Conservation (phyloP, 768 basidiomycete species). For the Lyophyllum semitale region DNA sequence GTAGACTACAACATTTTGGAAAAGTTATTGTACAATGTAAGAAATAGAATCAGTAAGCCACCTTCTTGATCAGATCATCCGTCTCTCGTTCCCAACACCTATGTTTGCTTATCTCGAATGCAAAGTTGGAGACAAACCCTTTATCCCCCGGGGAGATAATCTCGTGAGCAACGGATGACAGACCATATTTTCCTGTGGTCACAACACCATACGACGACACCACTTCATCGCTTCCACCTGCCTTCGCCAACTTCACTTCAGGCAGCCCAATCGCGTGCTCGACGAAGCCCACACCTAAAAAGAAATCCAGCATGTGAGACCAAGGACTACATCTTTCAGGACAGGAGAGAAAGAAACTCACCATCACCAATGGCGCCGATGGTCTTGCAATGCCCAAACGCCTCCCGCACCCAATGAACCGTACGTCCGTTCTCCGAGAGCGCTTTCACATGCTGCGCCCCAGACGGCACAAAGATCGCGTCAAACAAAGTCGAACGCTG, state of each 20-base stretch:
- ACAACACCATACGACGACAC: conserved; percentile 63
- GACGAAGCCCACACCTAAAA: conserved; percentile 51
- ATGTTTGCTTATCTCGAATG: conserved; percentile 65
- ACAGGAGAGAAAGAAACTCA: conserved; percentile 19
- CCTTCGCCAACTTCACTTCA: conserved; percentile 41
- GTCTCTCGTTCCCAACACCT: conserved; percentile 64
- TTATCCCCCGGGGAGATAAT: conserved; percentile 40
- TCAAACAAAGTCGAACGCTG: conserved; percentile 86
- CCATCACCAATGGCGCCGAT: conserved; percentile 79
- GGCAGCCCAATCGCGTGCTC: conserved; percentile 47
- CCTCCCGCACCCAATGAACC: conserved; percentile 83
- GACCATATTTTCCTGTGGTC: conserved; percentile 57
- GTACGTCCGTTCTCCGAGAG: conserved; percentile 66
- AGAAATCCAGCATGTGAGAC: not conserved
- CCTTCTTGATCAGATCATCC: conserved; percentile 51
- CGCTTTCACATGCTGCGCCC: conserved; percentile 56
- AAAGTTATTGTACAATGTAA: too few species aligned
- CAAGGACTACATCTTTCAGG: not conserved
- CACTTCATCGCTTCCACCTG: conserved; percentile 41
- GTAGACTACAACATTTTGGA: too few species aligned
- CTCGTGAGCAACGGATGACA: conserved; percentile 37
- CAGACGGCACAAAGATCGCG: conserved; percentile 77
- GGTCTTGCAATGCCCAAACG: conserved; percentile 84
- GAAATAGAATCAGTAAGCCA: conserved; percentile 44
- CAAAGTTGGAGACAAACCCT: conserved; percentile 61